These are phyloP conservation scores for Saprolegnia diclina DNA, from an alignment of 352 stramenopile genomes.

Conservation along the genomic window DNA sequence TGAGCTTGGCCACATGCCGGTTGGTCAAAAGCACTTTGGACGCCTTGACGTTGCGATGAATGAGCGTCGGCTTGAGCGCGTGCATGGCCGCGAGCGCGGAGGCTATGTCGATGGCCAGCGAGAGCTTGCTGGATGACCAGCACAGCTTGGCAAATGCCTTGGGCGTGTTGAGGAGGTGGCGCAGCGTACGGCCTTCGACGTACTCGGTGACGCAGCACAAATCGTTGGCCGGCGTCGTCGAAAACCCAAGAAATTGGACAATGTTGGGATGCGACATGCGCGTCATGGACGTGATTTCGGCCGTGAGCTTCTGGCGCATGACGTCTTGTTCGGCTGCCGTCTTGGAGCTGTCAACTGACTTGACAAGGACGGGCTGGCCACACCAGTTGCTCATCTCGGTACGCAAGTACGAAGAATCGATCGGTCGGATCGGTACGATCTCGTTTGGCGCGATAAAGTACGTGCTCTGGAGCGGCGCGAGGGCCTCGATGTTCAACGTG, in stretches of 20 bases:
- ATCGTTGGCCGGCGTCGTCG: conserved; percentile 8
- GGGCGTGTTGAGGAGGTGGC: neutral
- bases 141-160: conserved; percentile 15
- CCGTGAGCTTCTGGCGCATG: neutral
- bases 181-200: conserved; percentile 8
- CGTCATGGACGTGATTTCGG: conserved; percentile 10
- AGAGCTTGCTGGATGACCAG: conserved; percentile 35
- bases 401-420: conserved; percentile 1
- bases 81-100: conserved; percentile 35
- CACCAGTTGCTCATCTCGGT: conserved; percentile 12
- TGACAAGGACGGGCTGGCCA: conserved; percentile 8
- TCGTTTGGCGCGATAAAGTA: neutral
- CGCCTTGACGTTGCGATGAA: conserved; percentile 2
- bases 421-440: neutral
- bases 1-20: neutral
- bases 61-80: conserved; percentile 31
- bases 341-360: conserved; percentile 3
- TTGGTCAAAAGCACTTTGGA: neutral
- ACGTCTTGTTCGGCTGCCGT: neutral
- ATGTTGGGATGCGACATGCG: conserved; percentile 20
- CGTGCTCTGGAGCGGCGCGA: neutral
- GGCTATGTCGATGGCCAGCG: conserved; percentile 32
- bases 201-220: conserved; percentile 7
- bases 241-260: conserved; percentile 10
- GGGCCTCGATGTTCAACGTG: too few species aligned